Base-by-base conservation (phyloP, 2,329 filamentous ascomycete genomes). In the Pseudopyrenochaeta lycopersici region DNA sequence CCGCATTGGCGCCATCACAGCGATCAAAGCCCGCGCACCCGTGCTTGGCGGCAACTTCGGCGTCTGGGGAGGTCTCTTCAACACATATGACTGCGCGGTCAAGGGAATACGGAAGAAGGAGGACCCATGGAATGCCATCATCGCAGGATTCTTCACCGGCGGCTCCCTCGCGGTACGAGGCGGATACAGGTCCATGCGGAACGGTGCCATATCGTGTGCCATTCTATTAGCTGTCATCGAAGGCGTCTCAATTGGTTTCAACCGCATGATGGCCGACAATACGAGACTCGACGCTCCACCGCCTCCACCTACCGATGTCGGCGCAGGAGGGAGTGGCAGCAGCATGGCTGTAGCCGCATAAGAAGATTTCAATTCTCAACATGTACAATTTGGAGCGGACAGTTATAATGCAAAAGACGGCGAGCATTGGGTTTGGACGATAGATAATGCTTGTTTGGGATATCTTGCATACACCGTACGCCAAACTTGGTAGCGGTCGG, bases 11-110 rank as follows among this genome's bases (percentile, higher is more conserved):
- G 80, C 95, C 66, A 85, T 99, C 80, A 97, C 94, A 70, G 95
- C 95, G 56, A 92, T 99, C 80, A 99, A 99, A 84, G 93, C 95
- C 74, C 90, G 95, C 74, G 95, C 95, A 36, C 95, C 95, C 2
- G 94, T 98, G 30, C 85, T 98, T 42, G 95, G 95, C 72, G 95
- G 95, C 71, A 99, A 99, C 83, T 99, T 98, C 70, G 94, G 94
- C 70, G 92, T 96, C 52, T 98, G 95, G 94, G 94, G 95, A 74
- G 95, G 95, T 64, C 82, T 98, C 52, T 98, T 98, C 84, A 92
- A 88, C 68, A 96, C 92, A 58, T 98, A 94, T 73, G 95, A 99
- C 81, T 99, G 95, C 82, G 90, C 93, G 18, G 90, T 97, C 58
- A 99, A 98, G 84, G 94, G 94, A 52, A 82, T 82, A 64, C 71